Evolutionary conservation across 2,329 filamentous ascomycete species (phyloP).

Genomic region (Aureobasidium sp.): DNA sequence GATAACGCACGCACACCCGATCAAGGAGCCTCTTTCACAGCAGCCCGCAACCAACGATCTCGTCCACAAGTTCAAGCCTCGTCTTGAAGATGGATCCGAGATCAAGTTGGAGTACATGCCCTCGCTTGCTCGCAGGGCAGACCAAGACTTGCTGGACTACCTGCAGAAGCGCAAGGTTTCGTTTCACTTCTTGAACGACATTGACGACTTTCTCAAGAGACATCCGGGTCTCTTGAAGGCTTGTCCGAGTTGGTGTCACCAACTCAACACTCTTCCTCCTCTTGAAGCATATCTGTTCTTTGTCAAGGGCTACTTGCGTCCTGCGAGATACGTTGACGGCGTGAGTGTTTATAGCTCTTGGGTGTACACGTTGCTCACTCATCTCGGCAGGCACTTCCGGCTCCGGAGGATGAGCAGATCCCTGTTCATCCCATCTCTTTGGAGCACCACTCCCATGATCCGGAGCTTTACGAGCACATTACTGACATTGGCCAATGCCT

Average conservation of each 20-base stretch:
- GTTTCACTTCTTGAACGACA: neutral
- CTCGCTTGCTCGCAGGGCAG: neutral
- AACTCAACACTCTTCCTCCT: neutral
- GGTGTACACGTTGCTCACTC: neutral
- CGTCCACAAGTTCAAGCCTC: constrained; percentile 3
- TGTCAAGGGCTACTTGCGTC: neutral
- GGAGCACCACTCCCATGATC: neutral
- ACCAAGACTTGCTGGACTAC: constrained; percentile 4
- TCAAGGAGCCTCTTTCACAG: neutral
- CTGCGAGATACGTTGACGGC: constrained; percentile 1
- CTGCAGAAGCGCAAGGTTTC: constrained; percentile 1
- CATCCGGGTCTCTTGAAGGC: neutral
- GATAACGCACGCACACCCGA: neutral
- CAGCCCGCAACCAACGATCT: constrained; percentile 1
- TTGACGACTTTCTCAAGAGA: constrained; percentile 3
- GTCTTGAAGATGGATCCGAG: neutral
- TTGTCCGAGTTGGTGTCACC: constrained; percentile 3
- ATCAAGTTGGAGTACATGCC: neutral
- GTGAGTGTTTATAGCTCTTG: neutral
- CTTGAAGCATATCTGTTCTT: constrained; percentile 11
- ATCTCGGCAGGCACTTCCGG: neutral
- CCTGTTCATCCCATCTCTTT: neutral
- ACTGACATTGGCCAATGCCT: neutral
- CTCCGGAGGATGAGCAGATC: neutral
- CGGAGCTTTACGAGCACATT: constrained; percentile 4